Conservation (phyloP, 2,329 filamentous ascomycete species). For the Pseudonectria buxi region DNA sequence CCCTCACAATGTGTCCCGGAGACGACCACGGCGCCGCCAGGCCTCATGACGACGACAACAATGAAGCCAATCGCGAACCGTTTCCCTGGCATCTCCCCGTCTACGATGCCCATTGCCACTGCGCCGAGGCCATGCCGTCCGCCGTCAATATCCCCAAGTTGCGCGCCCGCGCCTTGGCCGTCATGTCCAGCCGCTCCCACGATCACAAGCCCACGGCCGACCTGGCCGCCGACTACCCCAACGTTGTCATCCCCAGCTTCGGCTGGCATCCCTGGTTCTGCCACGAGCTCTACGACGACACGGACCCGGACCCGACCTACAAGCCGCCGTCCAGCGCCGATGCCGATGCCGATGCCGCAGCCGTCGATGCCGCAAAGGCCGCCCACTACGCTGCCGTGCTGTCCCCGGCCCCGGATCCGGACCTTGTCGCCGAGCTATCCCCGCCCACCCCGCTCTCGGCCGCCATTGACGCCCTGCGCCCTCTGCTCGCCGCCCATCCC, state of each 20-base stretch:
- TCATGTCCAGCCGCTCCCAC: conserved; percentile 71
- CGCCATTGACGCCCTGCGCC: conserved; percentile 50
- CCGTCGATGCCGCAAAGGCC: conserved; percentile 32
- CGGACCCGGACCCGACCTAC: conserved; percentile 30
- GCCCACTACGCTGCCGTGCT: conserved; percentile 64
- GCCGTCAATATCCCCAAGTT: conserved; percentile 54
- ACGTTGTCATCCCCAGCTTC: conserved; percentile 60
- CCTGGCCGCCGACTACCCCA: conserved; percentile 51
- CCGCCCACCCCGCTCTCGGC: conserved; percentile 52
- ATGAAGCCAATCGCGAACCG: conserved; percentile 11
- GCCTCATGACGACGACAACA: conserved; percentile 2
- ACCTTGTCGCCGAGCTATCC: conserved; percentile 47
- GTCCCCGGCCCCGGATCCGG: conserved; percentile 40
- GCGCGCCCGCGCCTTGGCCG: conserved; percentile 58
- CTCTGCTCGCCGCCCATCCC: conserved; percentile 50
- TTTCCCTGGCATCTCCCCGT: conserved; percentile 67
- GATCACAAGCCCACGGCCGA: conserved; percentile 67
- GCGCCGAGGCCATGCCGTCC: conserved; percentile 67
- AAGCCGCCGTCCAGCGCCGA: conserved; percentile 17
- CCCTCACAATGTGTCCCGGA: too few relatives aligned
- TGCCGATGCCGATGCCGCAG: conserved; percentile 11
- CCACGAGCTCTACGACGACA: conserved; percentile 64
- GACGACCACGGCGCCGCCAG: too few relatives aligned
- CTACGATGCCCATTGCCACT: conserved; percentile 78
- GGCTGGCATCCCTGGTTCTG: conserved; percentile 89